Evolutionary conservation across 2,329 filamentous ascomycete species (phyloP), one percentile per base, ranked within the genome.

Genomic region (Ophiosphaerella herpotricha): DNA sequence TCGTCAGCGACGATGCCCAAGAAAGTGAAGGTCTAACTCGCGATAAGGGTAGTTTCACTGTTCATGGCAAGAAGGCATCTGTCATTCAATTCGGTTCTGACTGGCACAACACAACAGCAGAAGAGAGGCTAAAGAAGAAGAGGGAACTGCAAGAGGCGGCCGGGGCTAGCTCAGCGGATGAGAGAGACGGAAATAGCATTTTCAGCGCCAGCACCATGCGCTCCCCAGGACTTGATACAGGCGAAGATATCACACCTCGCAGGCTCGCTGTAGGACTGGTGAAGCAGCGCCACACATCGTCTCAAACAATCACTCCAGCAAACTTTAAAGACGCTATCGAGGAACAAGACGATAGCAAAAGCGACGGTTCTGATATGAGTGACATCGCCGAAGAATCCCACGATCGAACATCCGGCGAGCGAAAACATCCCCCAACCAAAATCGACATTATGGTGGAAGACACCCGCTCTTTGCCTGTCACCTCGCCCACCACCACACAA

Each of bases 1-100:
- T 79, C 40, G 78, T 79, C 13, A 75, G 80, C 41, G 68, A 66
- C 67, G 80, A 64, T 50, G 68, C 55, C 57, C 72, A 55, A 64
- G 82, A 75, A 77, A 88, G 68, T 33, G 88, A 90, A 60, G 85
- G 88, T 9, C 80, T 99, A 11, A 80, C 88, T 6, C 85, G 94
- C 40, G 88, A 88, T 11, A 85, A 89, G 11, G 91, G 91, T 5
- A 96, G 90, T 63, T 99, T 99, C 72, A 96, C 94, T 4, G 87
- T 99, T 4, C 94, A 99, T 67, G 93, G 94, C 53, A 99, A 97
- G 78, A 97, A 99, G 74, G 94, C 94, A 2, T 96, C 91, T 1
- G 90, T 99, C 48, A 90, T 99, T 60, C 95, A 90, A n/a, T 95
- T 99, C 69, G 91, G 92, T 7, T 86, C 87, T n/a, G 93, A 96